Conservation (phyloP, 805 yeast genomes). For the Lipomyces chichibuensis region DNA sequence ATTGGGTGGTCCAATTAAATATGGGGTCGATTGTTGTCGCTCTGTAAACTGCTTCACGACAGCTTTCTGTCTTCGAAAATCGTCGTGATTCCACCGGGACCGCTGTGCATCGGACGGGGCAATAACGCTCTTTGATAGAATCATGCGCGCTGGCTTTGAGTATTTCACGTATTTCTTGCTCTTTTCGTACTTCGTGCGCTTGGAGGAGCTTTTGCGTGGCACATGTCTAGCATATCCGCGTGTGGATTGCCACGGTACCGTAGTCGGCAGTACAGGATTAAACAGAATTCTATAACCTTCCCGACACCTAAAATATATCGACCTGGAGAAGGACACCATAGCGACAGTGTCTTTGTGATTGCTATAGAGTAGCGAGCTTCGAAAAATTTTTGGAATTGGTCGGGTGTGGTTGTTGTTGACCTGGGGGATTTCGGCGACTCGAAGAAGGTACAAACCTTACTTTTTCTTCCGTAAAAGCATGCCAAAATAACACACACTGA, state of each 20-base stretch:
- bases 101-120: constrained; percentile 22
- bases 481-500: too few species aligned
- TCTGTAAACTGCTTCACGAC: constrained; percentile 20
- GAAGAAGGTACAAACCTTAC: too few species aligned
- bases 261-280: background rate
- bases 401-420: too few species aligned
- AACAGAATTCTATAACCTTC: background rate
- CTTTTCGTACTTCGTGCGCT: background rate
- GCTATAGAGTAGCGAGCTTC: too few species aligned
- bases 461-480: too few species aligned
- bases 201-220: background rate
- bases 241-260: background rate
- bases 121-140: constrained; percentile 15
- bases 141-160: constrained; percentile 18
- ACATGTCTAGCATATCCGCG: background rate
- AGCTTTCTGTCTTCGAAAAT: constrained; percentile 26
- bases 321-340: background rate
- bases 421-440: too few species aligned
- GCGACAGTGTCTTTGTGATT: background rate
- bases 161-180: constrained; percentile 3
- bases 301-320: background rate
- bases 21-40: constrained; percentile 23
- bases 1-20: constrained; percentile 39
- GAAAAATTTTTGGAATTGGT: too few species aligned
- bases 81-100: constrained; percentile 24